Percentiles rank a stretch among this genome's conserved stretches.
These are phyloP conservation scores for Sisymbrium irio DNA, from an alignment of 345 rosid species.

Conservation along the genomic window DNA sequence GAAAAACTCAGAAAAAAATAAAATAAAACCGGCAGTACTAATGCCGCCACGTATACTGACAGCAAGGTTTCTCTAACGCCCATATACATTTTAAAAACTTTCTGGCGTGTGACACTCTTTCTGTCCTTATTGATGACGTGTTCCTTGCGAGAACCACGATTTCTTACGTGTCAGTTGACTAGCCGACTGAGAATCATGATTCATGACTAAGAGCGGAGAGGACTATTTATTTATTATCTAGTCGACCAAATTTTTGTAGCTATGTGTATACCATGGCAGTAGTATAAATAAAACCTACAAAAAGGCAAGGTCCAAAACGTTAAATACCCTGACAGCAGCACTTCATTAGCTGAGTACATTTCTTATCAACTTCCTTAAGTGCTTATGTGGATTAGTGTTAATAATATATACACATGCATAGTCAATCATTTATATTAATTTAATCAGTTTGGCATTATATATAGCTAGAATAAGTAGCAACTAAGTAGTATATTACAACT, in stretches of 20 bases:
- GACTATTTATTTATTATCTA: not conserved
- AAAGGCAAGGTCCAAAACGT: not conserved
- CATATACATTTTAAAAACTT: not conserved
- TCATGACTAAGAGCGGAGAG: not conserved
- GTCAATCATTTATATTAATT: not conserved
- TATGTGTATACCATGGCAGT: not conserved
- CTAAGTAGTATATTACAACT: not conserved
- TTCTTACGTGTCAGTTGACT: conserved; percentile 9
- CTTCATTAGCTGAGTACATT: not conserved
- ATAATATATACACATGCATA: not conserved
- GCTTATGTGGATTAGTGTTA: not conserved
- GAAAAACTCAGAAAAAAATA: not conserved
- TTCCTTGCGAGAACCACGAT: not conserved
- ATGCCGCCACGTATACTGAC: conserved; percentile 6
- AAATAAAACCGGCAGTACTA: not conserved
- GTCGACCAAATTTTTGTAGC: not conserved
- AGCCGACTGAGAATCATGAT: conserved; percentile 3
- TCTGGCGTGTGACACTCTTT: conserved; percentile 4
- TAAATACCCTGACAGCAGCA: not conserved
- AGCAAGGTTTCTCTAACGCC: not conserved
- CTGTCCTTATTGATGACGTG: not conserved
- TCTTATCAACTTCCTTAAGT: not conserved
- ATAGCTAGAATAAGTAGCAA: not conserved
- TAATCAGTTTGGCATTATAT: not conserved
- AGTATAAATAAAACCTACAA: not conserved